phyloP scores from a whole-genome alignment of 164 flowering plant genomes.

The Paratinospora sagittata region DNA sequence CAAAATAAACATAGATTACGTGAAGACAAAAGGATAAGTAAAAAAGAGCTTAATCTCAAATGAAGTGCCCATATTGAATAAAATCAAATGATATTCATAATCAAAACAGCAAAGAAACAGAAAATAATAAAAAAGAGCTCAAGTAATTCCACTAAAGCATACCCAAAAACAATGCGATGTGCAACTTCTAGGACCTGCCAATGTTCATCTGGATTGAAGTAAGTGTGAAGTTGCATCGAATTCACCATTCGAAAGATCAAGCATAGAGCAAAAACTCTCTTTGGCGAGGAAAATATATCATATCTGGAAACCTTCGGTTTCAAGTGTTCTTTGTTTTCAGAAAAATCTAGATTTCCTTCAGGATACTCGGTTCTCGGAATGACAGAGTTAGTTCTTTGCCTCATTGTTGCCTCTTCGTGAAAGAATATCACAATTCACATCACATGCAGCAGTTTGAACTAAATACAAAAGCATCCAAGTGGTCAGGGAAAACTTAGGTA shows the following conservation, averaged over 20 bases:
- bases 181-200: constrained; percentile 98
- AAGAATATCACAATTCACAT: too few relatives aligned
- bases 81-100: too few relatives aligned
- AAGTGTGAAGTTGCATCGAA: constrained; percentile 72
- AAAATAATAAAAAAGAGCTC: neutral
- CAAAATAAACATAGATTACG: neutral
- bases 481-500: too few relatives aligned
- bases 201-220: constrained; percentile 97
- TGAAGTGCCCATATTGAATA: neutral
- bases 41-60: neutral
- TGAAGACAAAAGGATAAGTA: neutral
- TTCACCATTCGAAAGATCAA: constrained; percentile 52
- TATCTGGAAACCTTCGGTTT: constrained; percentile 1
- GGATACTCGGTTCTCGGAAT: constrained; percentile 2
- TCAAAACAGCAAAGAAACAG: neutral
- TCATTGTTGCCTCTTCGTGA: constrained; percentile 19
- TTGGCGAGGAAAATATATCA: constrained; percentile 25
- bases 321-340: neutral
- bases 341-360: constrained; percentile 1
- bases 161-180: constrained; percentile 78
- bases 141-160: constrained; percentile 5
- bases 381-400: constrained; percentile 17
- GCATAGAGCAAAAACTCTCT: constrained; percentile 41
- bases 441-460: too few relatives aligned
- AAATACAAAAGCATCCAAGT: too few relatives aligned